Evolutionary conservation across 345 rosid species (phyloP), one percentile per base, ranked within the genome.

Genomic region (Sapria himalayana): DNA sequence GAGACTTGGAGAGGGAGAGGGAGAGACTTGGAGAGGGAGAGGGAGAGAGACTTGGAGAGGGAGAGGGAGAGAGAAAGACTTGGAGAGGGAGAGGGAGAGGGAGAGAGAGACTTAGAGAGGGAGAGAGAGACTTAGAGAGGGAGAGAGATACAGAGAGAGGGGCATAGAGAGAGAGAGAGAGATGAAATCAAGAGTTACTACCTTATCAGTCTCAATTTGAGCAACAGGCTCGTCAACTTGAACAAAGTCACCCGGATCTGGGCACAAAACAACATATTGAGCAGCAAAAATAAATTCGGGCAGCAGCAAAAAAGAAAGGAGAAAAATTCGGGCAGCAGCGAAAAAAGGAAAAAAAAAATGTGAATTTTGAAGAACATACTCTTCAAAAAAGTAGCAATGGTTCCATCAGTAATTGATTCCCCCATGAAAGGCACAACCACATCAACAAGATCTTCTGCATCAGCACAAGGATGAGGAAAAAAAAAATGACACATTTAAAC

Each of bases 121-220:
- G n/a, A n/a, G n/a, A n/a, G n/a, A n/a, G n/a, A n/a, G n/a, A n/a
- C n/a, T n/a, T n/a, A n/a, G n/a, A n/a, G n/a, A n/a, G n/a, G n/a
- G n/a, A n/a, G n/a, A n/a, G n/a, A n/a, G n/a, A n/a, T n/a, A n/a
- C n/a, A n/a, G n/a, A n/a, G n/a, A n/a, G n/a, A n/a, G n/a, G n/a
- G n/a, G n/a, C n/a, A n/a, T n/a, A n/a, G n/a, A n/a, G n/a, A n/a
- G n/a, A n/a, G n/a, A n/a, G n/a, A n/a, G n/a, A n/a, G n/a, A n/a
- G n/a, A n/a, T n/a, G n/a, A n/a, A n/a, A n/a, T n/a, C n/a, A n/a
- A 21, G 23, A 24, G 32, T 24, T 37, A 22, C 19, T 55, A 89
- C 98, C 77, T 89, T 89, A 67, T 89, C 95, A 2, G 98, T 89
- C 60, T 89, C 98, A 47, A 89, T 76, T 59, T 89, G 95, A 41